These are phyloP conservation scores for Talaromyces sp. DNA, from an alignment of 2,329 filamentous ascomycete species.

Conservation along the genomic window DNA sequence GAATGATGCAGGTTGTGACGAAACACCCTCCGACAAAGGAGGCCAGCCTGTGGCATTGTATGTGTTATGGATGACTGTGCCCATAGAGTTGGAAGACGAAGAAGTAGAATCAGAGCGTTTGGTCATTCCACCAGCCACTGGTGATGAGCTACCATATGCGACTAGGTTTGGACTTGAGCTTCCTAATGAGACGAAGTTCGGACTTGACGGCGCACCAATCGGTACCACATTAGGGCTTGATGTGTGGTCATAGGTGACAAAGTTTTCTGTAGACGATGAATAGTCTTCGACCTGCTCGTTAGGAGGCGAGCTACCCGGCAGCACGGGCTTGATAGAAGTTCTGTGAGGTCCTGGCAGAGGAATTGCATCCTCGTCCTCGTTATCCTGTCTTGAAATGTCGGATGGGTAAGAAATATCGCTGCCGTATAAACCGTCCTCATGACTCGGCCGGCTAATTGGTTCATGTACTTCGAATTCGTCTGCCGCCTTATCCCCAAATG, in stretches of 20 bases:
- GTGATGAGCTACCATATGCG: slow-evolving; percentile 29
- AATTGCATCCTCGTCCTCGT: slow-evolving; percentile 29
- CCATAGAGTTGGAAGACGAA: slow-evolving; percentile 40
- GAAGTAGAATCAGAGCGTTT: slow-evolving; percentile 34
- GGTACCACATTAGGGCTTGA: slow-evolving; percentile 44
- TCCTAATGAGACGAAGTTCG: slow-evolving; percentile 39
- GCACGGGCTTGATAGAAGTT: slow-evolving; percentile 39
- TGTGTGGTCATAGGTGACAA: slow-evolving; percentile 20
- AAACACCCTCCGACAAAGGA: slow-evolving; percentile 33
- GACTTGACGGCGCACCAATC: slow-evolving; percentile 38
- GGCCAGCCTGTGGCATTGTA: slow-evolving; percentile 31
- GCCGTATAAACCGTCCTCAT: neutral
- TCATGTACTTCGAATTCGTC: neutral
- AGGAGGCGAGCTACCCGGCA: slow-evolving; percentile 31
- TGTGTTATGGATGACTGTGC: slow-evolving; percentile 39
- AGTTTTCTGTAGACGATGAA: slow-evolving; percentile 15
- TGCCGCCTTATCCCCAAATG: neutral
- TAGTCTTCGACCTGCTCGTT: slow-evolving; percentile 10
- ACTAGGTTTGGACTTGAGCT: slow-evolving; percentile 40
- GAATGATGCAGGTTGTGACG: slow-evolving; percentile 36
- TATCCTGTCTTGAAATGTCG: neutral
- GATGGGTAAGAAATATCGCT: neutral
- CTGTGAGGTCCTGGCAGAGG: slow-evolving; percentile 29
- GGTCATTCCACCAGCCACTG: slow-evolving; percentile 31
- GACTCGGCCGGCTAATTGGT: neutral